phyloP scores from a whole-genome alignment of 2,329 filamentous ascomycete species.

The Aspergillus sp. region DNA sequence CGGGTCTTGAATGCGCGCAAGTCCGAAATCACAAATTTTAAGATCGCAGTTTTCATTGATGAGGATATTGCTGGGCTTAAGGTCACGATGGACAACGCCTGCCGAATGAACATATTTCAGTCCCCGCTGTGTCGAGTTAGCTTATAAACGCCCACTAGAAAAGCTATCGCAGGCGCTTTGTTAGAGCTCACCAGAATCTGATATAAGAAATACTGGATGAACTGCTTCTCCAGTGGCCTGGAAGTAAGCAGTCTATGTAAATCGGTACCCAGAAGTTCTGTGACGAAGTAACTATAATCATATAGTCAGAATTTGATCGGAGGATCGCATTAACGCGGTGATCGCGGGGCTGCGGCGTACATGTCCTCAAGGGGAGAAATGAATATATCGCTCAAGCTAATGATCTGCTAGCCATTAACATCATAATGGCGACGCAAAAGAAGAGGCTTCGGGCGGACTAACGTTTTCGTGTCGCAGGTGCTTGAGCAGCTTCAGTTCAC shows the following conservation, averaged over 20 bases:
- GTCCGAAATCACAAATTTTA: constrained; percentile 98
- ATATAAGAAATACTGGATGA: constrained; percentile 99
- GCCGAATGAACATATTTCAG: constrained; percentile 99
- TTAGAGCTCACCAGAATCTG: constrained; percentile 80
- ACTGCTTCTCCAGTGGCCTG: constrained; percentile 95
- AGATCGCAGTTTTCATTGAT: constrained; percentile 99
- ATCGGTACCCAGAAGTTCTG: constrained; percentile 94
- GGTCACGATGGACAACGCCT: constrained; percentile 92
- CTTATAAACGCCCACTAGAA: not conserved
- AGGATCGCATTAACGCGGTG: not conserved
- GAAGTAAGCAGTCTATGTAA: constrained; percentile 93
- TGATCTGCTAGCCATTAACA: constrained; percentile 62
- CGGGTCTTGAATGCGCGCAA: constrained; percentile 95
- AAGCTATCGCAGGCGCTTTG: not conserved
- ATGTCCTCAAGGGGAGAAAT: constrained; percentile 99
- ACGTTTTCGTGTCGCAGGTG: constrained; percentile 97
- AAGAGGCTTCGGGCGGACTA: constrained; percentile 28
- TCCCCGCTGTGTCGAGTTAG: constrained; percentile 65
- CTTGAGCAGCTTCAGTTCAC: constrained; percentile 95
- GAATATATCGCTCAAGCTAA: constrained; percentile 98
- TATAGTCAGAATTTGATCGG: constrained; percentile 10
- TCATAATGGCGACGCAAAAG: not conserved
- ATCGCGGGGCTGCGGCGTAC: constrained; percentile 53
- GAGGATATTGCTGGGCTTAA: constrained; percentile 98
- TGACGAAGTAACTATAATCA: constrained; percentile 82